Evolutionary conservation across 176 grass and related monocot species (phyloP).

Genomic region (Alloteropsis semialata): DNA sequence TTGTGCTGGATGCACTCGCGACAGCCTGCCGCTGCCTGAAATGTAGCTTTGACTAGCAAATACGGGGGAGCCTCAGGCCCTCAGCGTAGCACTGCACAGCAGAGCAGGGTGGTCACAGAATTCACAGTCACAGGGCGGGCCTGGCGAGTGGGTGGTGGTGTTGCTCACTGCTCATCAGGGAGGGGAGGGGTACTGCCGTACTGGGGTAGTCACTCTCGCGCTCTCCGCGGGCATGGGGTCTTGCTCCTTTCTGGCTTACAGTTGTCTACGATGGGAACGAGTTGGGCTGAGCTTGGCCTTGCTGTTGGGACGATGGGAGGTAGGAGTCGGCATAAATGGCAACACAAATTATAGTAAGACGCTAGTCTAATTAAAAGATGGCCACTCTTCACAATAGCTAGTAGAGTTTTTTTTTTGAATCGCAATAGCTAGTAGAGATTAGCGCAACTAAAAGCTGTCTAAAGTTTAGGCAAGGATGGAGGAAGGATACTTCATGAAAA

Average conservation of each 20-base stretch:
- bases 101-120: neutral
- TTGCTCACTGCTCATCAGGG: no score
- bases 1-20: conserved; percentile 28
- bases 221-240: neutral
- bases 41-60: conserved; percentile 32
- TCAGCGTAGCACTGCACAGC: no score
- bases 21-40: conserved; percentile 21
- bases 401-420: no score
- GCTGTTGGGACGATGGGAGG: neutral
- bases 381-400: neutral
- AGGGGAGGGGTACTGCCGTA: no score
- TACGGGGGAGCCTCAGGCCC: neutral
- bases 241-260: neutral
- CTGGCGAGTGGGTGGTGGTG: neutral
- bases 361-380: neutral
- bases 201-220: neutral
- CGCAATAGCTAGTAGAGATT: no score
- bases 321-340: neutral
- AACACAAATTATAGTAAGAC: neutral
- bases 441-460: neutral
- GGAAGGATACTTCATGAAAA: neutral
- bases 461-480: neutral
- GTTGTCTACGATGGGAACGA: neutral
- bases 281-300: neutral
- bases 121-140: neutral